Evolutionary conservation across 306 rosid species (phyloP).

Genomic region (Sophora flavescens): DNA sequence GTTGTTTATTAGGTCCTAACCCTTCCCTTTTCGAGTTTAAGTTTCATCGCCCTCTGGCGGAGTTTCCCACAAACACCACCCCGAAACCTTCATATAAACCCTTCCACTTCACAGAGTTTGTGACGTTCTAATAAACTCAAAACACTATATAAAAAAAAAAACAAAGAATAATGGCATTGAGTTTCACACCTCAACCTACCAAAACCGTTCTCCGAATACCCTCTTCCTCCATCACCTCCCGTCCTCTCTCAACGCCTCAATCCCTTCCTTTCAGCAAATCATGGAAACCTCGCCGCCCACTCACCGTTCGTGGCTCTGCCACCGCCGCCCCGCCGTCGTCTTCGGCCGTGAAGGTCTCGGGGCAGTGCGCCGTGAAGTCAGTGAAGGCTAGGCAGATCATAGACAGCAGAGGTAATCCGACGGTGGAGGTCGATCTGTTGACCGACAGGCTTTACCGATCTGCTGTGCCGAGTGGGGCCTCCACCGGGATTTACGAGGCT

Average conservation of each 20-base stretch:
- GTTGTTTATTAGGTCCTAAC: background rate
- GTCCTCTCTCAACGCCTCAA: constrained; percentile 42
- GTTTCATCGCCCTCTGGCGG: constrained; percentile 80
- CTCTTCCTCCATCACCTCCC: constrained; percentile 49
- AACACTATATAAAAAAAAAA: background rate
- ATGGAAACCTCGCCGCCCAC: constrained; percentile 36
- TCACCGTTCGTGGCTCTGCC: constrained; percentile 60
- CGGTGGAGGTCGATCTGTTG: constrained; percentile 94
- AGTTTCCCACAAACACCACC: constrained; percentile 58
- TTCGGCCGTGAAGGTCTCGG: constrained; percentile 38
- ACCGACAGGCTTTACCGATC: constrained; percentile 89
- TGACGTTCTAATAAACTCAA: background rate
- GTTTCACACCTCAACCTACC: constrained; percentile 59
- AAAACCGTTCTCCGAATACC: constrained; percentile 57
- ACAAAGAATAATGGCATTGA: constrained; percentile 65
- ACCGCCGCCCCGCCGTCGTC: constrained; percentile 58
- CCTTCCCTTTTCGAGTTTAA: background rate
- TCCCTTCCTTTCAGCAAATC: constrained; percentile 38
- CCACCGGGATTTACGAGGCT: constrained; percentile 98
- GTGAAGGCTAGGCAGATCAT: constrained; percentile 94
- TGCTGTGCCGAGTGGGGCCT: constrained; percentile 97
- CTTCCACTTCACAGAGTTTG: background rate
- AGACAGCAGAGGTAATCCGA: constrained; percentile 97
- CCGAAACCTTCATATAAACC: background rate
- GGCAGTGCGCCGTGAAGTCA: constrained; percentile 66